phyloP scores from a whole-genome alignment of 2,329 filamentous ascomycete species.

The Diaporthe helianthi region DNA sequence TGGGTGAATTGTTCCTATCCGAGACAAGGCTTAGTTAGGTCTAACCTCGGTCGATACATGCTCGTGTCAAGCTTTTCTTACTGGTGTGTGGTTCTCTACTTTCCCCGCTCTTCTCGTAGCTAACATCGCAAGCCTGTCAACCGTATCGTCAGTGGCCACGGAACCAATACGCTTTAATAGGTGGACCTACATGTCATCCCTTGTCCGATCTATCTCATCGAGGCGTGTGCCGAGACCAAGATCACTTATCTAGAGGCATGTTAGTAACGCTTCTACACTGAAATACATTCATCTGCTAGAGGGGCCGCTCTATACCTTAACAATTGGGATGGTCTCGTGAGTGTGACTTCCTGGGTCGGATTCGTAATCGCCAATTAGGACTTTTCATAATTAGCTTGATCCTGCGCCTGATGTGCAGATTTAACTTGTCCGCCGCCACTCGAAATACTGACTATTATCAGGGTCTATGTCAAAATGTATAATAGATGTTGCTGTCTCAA shows the following conservation, averaged over 20 bases:
- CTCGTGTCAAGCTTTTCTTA: neutral
- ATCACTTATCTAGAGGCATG: neutral
- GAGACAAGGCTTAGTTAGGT: neutral
- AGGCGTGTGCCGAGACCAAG: neutral
- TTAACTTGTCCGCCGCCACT: neutral
- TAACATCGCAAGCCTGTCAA: neutral
- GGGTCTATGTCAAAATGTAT: conserved; percentile 11
- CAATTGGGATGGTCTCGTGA: neutral
- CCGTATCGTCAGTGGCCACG: neutral
- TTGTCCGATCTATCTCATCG: neutral
- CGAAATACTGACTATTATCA: neutral
- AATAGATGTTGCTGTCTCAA: neutral
- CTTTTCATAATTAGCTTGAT: neutral
- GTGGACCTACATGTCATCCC: neutral
- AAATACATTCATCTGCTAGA: too few species aligned
- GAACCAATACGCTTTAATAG: too few species aligned
- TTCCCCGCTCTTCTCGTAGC: neutral
- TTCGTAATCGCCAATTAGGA: conserved; percentile 7
- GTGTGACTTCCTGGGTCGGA: conserved; percentile 5
- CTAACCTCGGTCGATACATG: fast-evolving
- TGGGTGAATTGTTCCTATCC: neutral
- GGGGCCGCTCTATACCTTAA: neutral
- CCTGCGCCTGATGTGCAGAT: neutral
- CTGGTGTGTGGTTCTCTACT: neutral
- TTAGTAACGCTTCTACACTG: neutral